phyloP scores from a whole-genome alignment of 2,329 filamentous ascomycete genomes.

The Fusarium buxicola region DNA sequence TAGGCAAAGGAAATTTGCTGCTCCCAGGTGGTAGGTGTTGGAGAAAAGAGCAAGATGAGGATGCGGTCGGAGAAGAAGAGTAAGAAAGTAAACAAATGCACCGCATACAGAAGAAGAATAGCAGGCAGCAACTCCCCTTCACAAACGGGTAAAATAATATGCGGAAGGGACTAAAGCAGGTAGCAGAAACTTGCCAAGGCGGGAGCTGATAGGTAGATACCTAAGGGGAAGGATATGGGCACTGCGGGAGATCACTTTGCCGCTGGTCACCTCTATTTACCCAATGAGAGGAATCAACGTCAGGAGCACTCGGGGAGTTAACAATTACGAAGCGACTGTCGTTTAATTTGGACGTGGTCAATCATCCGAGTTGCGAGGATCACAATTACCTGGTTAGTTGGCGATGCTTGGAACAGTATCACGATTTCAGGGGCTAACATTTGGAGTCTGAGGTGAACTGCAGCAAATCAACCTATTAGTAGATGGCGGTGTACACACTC shows the following conservation, averaged over 20 bases:
- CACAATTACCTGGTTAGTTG: too few relatives aligned
- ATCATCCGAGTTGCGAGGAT: slow-evolving; percentile 1
- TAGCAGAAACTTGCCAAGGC: too few relatives aligned
- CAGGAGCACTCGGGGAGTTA: neutral
- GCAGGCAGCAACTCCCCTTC: neutral
- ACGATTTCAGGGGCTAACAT: neutral
- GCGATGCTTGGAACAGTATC: neutral
- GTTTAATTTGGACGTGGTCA: neutral
- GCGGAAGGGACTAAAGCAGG: neutral
- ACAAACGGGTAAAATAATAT: neutral
- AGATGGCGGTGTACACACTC: too few relatives aligned
- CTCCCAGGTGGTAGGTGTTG: slow-evolving; percentile 1
- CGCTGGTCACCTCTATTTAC: too few relatives aligned
- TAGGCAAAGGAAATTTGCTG: slow-evolving; percentile 14
- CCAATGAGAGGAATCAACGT: neutral
- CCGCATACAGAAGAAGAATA: neutral
- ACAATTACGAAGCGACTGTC: neutral
- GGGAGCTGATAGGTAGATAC: neutral
- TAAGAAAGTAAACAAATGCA: slow-evolving; percentile 15
- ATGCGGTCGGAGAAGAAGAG: slow-evolving; percentile 10
- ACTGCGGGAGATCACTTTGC: too few relatives aligned
- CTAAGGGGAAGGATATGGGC: neutral
- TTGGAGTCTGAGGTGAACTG: neutral
- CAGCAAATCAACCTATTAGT: too few relatives aligned
- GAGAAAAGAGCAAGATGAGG: neutral